phyloP scores from a whole-genome alignment of 805 yeast genomes.

The Kodamaea neixiangensis region DNA sequence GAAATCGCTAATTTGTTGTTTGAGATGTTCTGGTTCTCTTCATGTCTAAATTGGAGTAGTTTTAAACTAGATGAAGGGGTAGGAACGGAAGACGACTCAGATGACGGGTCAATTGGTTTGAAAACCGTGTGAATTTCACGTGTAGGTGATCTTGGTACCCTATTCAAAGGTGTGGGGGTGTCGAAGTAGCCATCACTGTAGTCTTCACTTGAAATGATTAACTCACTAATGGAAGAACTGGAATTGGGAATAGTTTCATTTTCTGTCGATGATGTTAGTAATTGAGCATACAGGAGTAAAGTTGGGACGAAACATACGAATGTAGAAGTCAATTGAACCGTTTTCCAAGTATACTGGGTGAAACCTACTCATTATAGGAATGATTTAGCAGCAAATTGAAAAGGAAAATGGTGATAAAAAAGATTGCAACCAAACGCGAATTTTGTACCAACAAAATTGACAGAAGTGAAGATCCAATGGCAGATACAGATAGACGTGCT shows the following conservation, averaged over 20 bases:
- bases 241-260: not conserved
- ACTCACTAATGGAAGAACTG: not conserved
- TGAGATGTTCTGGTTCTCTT: not conserved
- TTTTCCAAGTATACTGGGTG: not conserved
- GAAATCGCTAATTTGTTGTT: not conserved
- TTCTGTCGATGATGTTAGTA: not conserved
- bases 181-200: not conserved
- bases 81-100: not conserved
- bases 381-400: not conserved
- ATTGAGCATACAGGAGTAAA: too few species aligned
- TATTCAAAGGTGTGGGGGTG: slow-evolving; percentile 1
- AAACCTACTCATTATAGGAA: not conserved
- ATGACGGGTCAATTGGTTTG: not conserved
- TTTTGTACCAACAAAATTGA: not conserved
- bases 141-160: not conserved
- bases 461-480: not conserved
- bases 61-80: not conserved
- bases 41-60: not conserved
- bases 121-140: not conserved
- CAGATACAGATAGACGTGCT: slow-evolving; percentile 6
- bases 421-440: not conserved
- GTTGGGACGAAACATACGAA: not conserved
- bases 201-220: not conserved
- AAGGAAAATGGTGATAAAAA: not conserved
- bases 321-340: not conserved